Conservation (phyloP, 1,284 basidiomycete genomes). For the Hortiboletus rubellus region DNA sequence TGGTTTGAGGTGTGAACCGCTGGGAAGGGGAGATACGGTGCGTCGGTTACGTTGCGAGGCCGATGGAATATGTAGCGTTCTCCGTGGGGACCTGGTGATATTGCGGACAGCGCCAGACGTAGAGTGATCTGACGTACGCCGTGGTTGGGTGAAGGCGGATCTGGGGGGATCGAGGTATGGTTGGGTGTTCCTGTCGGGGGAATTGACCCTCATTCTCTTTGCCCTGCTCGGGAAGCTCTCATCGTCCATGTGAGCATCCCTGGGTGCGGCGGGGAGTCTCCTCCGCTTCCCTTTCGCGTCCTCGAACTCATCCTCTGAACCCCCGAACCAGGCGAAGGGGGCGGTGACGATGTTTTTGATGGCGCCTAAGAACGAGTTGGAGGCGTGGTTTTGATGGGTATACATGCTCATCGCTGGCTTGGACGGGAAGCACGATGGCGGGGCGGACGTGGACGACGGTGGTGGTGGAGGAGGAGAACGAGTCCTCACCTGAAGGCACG, state of each 20-base stretch:
- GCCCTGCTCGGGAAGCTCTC: constrained; percentile 33
- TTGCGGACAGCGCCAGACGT: constrained; percentile 10
- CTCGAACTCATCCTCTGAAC: constrained; percentile 49
- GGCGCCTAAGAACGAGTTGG: constrained; percentile 53
- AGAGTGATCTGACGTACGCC: constrained; percentile 13
- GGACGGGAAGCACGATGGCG: constrained; percentile 15
- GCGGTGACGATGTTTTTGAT: constrained; percentile 66
- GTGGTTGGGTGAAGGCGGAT: constrained; percentile 42
- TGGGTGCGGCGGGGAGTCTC: constrained; percentile 36
- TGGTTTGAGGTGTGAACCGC: constrained; percentile 26
- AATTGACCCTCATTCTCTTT: constrained; percentile 58
- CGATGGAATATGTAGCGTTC: constrained; percentile 28
- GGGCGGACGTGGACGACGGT: constrained; percentile 14
- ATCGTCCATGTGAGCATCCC: constrained; percentile 34
- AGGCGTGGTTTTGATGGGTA: constrained; percentile 33
- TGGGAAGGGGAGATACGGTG: constrained; percentile 42
- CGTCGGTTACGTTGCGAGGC: constrained; percentile 38
- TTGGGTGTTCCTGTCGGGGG: constrained; percentile 40
- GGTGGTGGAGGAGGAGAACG: constrained; percentile 18
- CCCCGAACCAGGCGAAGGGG: constrained; percentile 59
- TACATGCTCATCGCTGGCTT: constrained; percentile 33
- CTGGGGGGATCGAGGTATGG: constrained; percentile 58
- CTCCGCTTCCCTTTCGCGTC: constrained; percentile 51
- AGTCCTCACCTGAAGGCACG: background rate
- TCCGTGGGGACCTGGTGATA: constrained; percentile 28